Base-by-base conservation (phyloP, 495 filamentous ascomycete species). In the Pyrenopolyporus hunteri region DNA sequence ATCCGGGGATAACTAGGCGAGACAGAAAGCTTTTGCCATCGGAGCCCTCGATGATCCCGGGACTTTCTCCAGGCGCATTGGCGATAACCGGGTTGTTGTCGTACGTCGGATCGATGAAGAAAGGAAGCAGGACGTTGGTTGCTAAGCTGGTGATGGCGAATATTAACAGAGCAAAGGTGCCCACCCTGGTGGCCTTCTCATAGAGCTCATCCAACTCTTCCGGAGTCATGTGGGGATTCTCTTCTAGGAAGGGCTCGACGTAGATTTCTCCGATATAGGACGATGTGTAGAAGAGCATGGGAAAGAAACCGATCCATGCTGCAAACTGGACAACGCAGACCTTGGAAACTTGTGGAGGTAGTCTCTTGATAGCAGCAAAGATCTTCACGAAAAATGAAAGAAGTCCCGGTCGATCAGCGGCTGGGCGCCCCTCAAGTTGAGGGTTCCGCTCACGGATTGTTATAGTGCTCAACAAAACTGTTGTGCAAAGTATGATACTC, bases 241-340 rank as follows among this genome's bases (percentile, higher is more conserved):
- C 76, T 60, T 83, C 81, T 50, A 96, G 88, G 51, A 82, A 87
- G 0, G 91, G 91, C 66, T 95, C 87, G 32, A 88, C 88, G 67
- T 95, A 94, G 48, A 95, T 87, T 70, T 97, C 90, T 47, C 88
- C 92, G 66, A 96, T 87, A 71, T 92, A 97, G 22, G 90, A 94
- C 1, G 90, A 94, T 5, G 91, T 89, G 76, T 97, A 97, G 74
- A 93, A 97, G 0, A 97, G 80, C 76, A 96, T 93, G 13, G 92
- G 92, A 67, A 97, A 97, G 89, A 92, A 97, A 55, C 90, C 92
- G 60, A 96, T 87, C 92, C 92, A 97, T 20, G 90, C 89, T 52
- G 88, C 91, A 66, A 97, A 84, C 70, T 97, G 91, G 0, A 94
- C 91, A 59, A 89, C 78, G 72, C 92, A 97, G 57, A 97, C 89